phyloP scores from a whole-genome alignment of 2,329 filamentous ascomycete genomes.

The Albifimbria verrucaria region DNA sequence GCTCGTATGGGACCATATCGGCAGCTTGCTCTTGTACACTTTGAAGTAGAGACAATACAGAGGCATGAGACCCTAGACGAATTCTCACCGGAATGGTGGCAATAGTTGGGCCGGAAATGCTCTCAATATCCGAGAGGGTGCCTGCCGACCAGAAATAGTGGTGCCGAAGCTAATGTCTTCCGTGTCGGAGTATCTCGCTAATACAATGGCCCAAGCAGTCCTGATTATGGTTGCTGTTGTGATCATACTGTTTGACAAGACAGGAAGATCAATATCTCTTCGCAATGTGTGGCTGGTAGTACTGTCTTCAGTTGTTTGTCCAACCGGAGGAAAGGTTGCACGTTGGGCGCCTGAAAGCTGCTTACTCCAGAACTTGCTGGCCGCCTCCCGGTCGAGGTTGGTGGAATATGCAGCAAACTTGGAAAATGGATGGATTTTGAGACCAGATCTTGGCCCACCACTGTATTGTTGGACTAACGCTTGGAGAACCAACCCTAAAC shows the following conservation, averaged over 20 bases:
- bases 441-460: constrained; percentile 24
- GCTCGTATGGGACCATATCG: background rate
- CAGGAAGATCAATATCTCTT: background rate
- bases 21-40: background rate
- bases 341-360: too few relatives aligned
- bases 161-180: constrained; percentile 22
- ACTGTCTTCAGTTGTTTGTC: constrained; percentile 33
- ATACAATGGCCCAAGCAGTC: constrained; percentile 21
- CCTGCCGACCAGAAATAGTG: constrained; percentile 23
- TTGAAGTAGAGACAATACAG: background rate
- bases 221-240: constrained; percentile 16
- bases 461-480: constrained; percentile 6
- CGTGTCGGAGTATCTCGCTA: constrained; percentile 14
- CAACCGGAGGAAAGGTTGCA: too few relatives aligned
- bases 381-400: too few relatives aligned
- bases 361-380: too few relatives aligned
- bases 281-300: constrained; percentile 14
- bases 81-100: constrained; percentile 23
- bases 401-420: too few relatives aligned
- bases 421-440: constrained; percentile 36
- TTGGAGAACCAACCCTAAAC: constrained; percentile 32
- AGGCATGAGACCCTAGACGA: background rate
- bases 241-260: background rate
- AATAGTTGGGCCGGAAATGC: constrained; percentile 25
- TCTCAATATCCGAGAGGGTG: constrained; percentile 20